A percentile compares a stretch with the other conserved stretches of the same genome.
Evolutionary conservation across 352 stramenopile species (phyloP).

Genomic region (Plasmopara muralis): DNA sequence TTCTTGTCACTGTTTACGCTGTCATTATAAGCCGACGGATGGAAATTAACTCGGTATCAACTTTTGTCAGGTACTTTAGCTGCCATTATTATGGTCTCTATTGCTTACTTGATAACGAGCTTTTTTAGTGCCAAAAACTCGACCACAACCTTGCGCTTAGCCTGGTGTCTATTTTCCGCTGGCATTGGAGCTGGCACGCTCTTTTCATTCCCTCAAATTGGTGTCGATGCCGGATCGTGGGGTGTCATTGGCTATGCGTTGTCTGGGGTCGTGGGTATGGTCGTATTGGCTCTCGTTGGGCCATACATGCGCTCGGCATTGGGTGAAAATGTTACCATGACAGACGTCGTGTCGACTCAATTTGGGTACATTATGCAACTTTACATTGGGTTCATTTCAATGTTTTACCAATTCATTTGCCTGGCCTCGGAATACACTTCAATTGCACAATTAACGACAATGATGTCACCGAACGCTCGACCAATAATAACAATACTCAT

Average conservation of each 20-base stretch:
- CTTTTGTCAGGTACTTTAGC: constrained; percentile 48
- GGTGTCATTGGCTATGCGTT: constrained; percentile 73
- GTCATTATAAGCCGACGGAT: constrained; percentile 53
- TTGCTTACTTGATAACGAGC: background rate
- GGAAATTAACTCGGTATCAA: constrained; percentile 47
- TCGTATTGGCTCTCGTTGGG: constrained; percentile 44
- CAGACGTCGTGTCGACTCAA: constrained; percentile 47
- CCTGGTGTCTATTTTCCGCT: constrained; percentile 76
- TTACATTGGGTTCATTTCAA: constrained; percentile 55
- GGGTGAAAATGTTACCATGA: constrained; percentile 66
- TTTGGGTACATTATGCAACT: constrained; percentile 64
- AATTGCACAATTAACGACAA: constrained; percentile 44
- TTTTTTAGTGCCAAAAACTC: constrained; percentile 52
- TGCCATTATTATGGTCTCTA: background rate
- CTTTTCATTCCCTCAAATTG: constrained; percentile 72
- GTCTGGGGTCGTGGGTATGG: constrained; percentile 48
- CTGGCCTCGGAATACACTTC: constrained; percentile 62
- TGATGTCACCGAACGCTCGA: constrained; percentile 42
- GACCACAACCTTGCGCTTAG: constrained; percentile 41
- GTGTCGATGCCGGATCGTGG: constrained; percentile 61
- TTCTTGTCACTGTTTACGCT: constrained; percentile 54
- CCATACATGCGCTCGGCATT: constrained; percentile 54
- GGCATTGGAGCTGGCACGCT: constrained; percentile 72
- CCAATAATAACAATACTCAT: constrained; percentile 46
- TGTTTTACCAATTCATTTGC: constrained; percentile 83